Percentiles rank a stretch among this genome's conserved stretches.
Evolutionary conservation across 2,329 filamentous ascomycete genomes (phyloP).

Genomic region (Cladosporium sp.): DNA sequence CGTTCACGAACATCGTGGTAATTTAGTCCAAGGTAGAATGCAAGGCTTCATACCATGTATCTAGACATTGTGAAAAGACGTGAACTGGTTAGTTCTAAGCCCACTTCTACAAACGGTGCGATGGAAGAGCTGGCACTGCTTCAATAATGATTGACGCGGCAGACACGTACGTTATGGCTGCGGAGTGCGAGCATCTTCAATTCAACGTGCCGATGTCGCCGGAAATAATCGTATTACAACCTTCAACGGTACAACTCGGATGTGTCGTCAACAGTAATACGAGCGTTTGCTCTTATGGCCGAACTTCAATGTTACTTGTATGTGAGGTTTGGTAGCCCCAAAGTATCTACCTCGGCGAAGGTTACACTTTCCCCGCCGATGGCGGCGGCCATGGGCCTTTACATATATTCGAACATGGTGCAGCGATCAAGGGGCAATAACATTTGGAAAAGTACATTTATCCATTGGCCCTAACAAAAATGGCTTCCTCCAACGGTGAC

Average conservation of each 20-base stretch:
- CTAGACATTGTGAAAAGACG: background rate
- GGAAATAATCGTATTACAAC: background rate
- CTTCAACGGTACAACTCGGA: background rate
- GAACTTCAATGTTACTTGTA: background rate
- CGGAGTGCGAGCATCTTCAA: background rate
- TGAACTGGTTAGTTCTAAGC: background rate
- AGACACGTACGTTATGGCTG: background rate
- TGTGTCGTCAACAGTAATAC: background rate
- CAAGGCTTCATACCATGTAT: background rate
- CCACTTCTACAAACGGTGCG: background rate
- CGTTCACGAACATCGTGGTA: background rate
- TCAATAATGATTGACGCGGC: background rate
- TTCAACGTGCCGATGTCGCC: background rate
- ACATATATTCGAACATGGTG: background rate
- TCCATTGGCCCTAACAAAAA: background rate
- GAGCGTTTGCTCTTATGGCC: background rate
- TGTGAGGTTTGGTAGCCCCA: background rate
- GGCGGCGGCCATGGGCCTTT: background rate
- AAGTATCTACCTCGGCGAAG: conserved; percentile 3
- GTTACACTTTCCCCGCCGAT: background rate
- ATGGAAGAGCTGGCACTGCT: background rate
- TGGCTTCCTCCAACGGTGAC: background rate
- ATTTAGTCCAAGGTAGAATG: background rate
- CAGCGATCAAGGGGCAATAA: background rate
- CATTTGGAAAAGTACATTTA: background rate